Evolutionary conservation across 2,329 filamentous ascomycete genomes (phyloP).

Genomic region (Cercospora berteroae): DNA sequence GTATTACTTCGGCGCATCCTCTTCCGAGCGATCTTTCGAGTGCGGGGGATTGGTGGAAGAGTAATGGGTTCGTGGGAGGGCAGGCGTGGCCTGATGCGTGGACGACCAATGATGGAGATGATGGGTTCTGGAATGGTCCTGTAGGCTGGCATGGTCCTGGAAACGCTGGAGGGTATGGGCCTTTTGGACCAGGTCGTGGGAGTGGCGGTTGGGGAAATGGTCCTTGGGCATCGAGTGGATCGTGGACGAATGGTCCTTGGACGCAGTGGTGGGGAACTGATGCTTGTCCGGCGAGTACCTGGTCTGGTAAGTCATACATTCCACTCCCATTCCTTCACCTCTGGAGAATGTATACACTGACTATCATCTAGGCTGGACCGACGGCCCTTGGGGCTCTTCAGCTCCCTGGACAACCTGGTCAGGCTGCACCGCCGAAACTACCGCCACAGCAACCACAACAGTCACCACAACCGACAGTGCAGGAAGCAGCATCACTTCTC

Average conservation of each 20-base stretch:
- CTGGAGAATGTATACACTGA: not conserved
- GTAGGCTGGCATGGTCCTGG: conserved; percentile 19
- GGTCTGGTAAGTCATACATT: conserved; percentile 29
- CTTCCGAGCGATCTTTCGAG: conserved; percentile 27
- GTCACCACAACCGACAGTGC: conserved; percentile 28
- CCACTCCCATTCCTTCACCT: not conserved
- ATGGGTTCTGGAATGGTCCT: conserved; percentile 11
- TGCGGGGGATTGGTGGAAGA: conserved; percentile 21
- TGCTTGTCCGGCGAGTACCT: conserved; percentile 37
- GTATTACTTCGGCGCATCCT: conserved; percentile 34
- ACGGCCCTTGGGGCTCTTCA: conserved; percentile 32
- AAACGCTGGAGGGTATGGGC: conserved; percentile 22
- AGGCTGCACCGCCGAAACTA: conserved; percentile 35
- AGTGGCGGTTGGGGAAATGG: conserved; percentile 33
- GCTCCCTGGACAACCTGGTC: conserved; percentile 40
- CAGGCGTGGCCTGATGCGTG: conserved; percentile 24
- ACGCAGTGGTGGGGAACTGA: conserved; percentile 39
- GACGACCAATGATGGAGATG: conserved; percentile 22
- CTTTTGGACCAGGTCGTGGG: conserved; percentile 28
- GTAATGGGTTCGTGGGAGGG: conserved; percentile 23
- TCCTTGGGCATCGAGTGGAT: conserved; percentile 36
- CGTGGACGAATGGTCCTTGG: conserved; percentile 27
- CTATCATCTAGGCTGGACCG: conserved; percentile 34
- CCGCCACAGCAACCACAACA: conserved; percentile 36
- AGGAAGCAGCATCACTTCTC: conserved; percentile 25